Conservation (phyloP, 345 rosid genomes). For the Eucalyptus leucophloia region DNA sequence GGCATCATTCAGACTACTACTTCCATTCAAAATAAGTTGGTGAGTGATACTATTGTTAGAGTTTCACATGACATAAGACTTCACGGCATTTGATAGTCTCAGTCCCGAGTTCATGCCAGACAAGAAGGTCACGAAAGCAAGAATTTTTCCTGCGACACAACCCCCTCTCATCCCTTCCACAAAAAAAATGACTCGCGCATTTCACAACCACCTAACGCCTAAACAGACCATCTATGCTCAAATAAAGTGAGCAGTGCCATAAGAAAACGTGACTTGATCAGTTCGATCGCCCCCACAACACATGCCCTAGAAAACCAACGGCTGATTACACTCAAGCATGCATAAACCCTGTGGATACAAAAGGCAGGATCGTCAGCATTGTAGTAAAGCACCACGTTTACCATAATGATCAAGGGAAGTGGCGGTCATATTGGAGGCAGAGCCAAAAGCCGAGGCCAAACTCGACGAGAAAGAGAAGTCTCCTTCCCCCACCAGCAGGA, state of each 20-base stretch:
- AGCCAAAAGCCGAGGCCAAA: constrained; percentile 25
- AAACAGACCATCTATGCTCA: not conserved
- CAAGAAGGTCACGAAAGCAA: not conserved
- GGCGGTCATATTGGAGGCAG: constrained; percentile 36
- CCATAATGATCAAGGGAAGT: constrained; percentile 42
- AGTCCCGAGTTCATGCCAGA: not conserved
- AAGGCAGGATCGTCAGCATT: not conserved
- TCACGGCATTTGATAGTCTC: not conserved
- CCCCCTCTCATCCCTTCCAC: not conserved
- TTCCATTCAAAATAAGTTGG: not conserved
- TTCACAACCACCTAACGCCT: not conserved
- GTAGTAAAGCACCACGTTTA: not conserved
- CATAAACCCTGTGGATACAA: not conserved
- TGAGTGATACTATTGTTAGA: not conserved
- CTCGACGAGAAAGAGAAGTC: constrained; percentile 45
- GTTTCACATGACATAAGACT: not conserved
- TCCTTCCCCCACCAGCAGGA: constrained; percentile 52
- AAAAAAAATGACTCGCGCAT: not conserved
- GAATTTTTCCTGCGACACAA: not conserved
- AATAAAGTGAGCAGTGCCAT: not conserved
- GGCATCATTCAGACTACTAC: not conserved
- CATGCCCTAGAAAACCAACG: not conserved
- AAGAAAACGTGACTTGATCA: not conserved
- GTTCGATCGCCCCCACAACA: not conserved
- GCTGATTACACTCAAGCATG: not conserved